phyloP scores from a whole-genome alignment of 2,329 filamentous ascomycete species.

The Diaporthe australafricana region DNA sequence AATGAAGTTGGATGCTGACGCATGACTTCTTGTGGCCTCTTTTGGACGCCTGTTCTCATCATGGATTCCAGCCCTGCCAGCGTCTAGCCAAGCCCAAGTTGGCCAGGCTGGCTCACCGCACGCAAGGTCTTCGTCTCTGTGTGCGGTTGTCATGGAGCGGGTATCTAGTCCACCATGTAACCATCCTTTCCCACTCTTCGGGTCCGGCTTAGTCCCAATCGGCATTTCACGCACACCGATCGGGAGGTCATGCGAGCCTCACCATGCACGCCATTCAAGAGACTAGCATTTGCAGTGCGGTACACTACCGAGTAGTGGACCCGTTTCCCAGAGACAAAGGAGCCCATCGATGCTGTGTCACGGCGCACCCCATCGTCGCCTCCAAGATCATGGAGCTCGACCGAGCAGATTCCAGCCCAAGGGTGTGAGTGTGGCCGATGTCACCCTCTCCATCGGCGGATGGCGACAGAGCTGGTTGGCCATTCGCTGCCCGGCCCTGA shows the following conservation, averaged over 20 bases:
- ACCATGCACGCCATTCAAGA: not conserved
- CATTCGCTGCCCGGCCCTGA: slow-evolving; percentile 8
- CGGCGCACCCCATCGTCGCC: not conserved
- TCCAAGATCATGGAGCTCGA: not conserved
- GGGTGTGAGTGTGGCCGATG: not conserved
- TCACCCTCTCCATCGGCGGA: not conserved
- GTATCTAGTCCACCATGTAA: slow-evolving; percentile 1
- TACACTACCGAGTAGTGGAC: slow-evolving; percentile 8
- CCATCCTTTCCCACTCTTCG: not conserved
- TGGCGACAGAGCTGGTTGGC: not conserved
- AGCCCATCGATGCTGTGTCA: not conserved
- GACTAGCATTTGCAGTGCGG: slow-evolving; percentile 7
- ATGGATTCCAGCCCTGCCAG: not conserved
- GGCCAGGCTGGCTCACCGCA: not conserved
- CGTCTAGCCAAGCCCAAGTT: not conserved
- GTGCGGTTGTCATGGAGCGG: not conserved
- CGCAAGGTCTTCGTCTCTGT: not conserved
- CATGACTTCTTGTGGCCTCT: not conserved
- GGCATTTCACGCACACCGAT: not conserved
- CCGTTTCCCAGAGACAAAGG: not conserved
- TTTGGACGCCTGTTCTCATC: not conserved
- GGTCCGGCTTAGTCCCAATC: not conserved
- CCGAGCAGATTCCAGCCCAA: not conserved
- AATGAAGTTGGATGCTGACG: not conserved
- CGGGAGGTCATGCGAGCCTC: slow-evolving; percentile 25